These are phyloP conservation scores for Colletotrichum sp. DNA, from an alignment of 2,329 filamentous ascomycete genomes.

Conservation along the genomic window DNA sequence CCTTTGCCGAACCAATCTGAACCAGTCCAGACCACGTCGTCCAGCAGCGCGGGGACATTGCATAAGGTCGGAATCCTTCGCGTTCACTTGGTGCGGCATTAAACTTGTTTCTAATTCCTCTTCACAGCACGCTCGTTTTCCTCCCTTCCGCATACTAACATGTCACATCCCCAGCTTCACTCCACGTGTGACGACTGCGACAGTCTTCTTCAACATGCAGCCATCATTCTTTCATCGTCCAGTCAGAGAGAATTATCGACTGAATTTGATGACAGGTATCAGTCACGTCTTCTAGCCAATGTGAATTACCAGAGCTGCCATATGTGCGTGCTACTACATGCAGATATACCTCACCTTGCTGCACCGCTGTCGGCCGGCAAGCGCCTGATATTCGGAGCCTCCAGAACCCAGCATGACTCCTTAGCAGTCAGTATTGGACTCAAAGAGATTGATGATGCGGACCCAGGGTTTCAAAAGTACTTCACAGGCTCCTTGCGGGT, in stretches of 20 bases:
- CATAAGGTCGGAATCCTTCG: neutral
- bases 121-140: neutral
- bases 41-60: neutral
- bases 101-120: neutral
- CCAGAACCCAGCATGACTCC: neutral
- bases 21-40: neutral
- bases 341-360: neutral
- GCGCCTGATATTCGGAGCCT: neutral
- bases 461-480: too few species aligned
- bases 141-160: neutral
- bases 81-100: neutral
- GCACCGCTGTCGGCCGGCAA: neutral
- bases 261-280: neutral
- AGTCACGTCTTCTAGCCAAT: neutral
- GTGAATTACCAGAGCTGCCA: neutral
- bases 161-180: neutral
- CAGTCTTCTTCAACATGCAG: neutral
- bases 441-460: neutral
- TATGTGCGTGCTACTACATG: neutral
- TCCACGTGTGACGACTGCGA: neutral
- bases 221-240: neutral
- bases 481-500: neutral
- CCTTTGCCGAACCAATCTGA: neutral
- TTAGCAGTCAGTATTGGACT: neutral
- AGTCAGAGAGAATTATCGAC: neutral